A percentile compares a stretch with the other conserved stretches of the same genome.
phyloP scores from a whole-genome alignment of 257 asterid genomes.

The Petunia axillaris region DNA sequence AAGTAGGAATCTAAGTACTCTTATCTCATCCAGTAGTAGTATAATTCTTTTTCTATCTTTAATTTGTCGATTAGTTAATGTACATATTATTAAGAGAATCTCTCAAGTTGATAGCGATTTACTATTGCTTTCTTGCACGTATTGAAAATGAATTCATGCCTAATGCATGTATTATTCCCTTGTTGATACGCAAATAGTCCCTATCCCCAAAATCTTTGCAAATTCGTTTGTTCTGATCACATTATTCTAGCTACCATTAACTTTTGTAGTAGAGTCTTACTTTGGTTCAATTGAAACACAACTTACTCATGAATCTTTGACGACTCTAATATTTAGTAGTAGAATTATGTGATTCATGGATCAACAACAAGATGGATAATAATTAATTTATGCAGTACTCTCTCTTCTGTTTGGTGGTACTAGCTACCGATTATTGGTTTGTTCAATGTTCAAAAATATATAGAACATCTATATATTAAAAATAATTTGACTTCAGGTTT shows the following conservation, averaged over 20 bases:
- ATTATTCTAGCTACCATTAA: not conserved
- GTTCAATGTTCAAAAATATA: no score
- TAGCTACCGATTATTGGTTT: no score
- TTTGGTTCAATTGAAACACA: not conserved
- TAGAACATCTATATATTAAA: no score
- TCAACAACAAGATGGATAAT: no score
- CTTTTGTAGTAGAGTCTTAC: not conserved
- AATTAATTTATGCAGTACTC: no score
- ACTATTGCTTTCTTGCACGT: not conserved
- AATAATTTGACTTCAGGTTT: no score
- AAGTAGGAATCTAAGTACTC: constrained; percentile 7
- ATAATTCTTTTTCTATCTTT: not conserved
- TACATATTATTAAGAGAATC: constrained; percentile 18
- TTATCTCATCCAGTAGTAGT: constrained; percentile 6
- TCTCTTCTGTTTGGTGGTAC: no score
- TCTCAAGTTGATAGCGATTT: not conserved
- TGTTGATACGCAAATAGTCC: not conserved
- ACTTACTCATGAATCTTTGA: constrained; percentile 2
- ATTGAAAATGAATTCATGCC: not conserved
- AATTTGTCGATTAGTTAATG: constrained; percentile 24
- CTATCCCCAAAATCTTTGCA: constrained; percentile 4
- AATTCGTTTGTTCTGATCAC: constrained; percentile 5
- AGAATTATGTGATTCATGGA: not conserved
- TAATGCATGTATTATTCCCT: not conserved
- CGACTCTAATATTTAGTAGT: not conserved